A percentile compares a stretch with the other conserved stretches of the same genome.
phyloP scores from a whole-genome alignment of 2,329 filamentous ascomycete genomes.

The Pseudogymnoascus sp. region DNA sequence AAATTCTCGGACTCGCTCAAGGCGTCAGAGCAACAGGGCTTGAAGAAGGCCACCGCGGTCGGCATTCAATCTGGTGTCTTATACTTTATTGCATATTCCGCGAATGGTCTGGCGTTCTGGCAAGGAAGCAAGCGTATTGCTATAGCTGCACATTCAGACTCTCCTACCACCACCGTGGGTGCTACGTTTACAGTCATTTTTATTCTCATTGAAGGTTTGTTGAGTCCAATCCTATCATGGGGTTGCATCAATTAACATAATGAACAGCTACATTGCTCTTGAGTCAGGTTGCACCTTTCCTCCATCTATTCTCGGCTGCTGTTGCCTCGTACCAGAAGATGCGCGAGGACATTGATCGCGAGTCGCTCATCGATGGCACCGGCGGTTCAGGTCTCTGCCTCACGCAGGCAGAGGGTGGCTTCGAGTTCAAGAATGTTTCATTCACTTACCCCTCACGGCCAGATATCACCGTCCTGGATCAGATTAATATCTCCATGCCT shows the following conservation, averaged over 20 bases:
- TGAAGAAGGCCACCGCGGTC: conserved; percentile 40
- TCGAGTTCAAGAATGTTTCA: conserved; percentile 31
- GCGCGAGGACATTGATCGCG: conserved; percentile 15
- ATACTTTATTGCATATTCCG: conserved; percentile 48
- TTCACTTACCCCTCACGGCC: conserved; percentile 35
- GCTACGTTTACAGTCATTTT: conserved; percentile 44
- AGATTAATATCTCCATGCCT: conserved; percentile 28
- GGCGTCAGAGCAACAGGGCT: conserved; percentile 33
- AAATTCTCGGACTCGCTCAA: conserved; percentile 39
- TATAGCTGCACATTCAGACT: conserved; percentile 17
- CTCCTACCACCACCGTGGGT: conserved; percentile 19
- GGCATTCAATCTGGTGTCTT: conserved; percentile 43
- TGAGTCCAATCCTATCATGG: neutral
- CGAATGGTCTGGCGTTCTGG: conserved; percentile 50
- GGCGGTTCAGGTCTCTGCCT: conserved; percentile 11
- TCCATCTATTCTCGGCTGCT: conserved; percentile 52
- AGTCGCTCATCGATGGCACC: conserved; percentile 18
- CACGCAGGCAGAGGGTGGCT: conserved; percentile 20
- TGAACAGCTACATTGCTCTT: conserved; percentile 42
- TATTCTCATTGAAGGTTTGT: conserved; percentile 41
- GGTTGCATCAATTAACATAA: neutral
- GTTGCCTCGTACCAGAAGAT: conserved; percentile 50
- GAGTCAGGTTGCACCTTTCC: conserved; percentile 52
- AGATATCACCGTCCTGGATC: conserved; percentile 33
- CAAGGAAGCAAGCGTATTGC: conserved; percentile 44